Conservation (phyloP, 306 rosid species). For the Elaeagnus macrophylla region DNA sequence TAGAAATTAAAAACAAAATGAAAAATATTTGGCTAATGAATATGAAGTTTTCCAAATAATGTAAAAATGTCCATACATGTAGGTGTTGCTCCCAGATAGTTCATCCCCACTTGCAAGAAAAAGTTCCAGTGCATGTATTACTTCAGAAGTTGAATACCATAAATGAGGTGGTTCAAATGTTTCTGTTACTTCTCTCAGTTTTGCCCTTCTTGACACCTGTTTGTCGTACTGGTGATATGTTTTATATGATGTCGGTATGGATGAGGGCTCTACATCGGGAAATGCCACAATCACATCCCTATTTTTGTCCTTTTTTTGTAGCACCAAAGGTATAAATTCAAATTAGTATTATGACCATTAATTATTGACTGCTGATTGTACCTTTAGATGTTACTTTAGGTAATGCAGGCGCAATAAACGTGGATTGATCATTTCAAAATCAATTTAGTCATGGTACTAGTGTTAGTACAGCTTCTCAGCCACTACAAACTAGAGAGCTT, state of each 20-base stretch:
- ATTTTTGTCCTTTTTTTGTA: slow-evolving; percentile 66
- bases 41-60: background rate
- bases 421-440: too few species aligned
- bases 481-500: too few species aligned
- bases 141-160: slow-evolving; percentile 85
- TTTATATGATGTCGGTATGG: slow-evolving; percentile 32
- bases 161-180: slow-evolving; percentile 68
- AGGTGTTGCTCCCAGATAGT: slow-evolving; percentile 45
- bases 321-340: slow-evolving; percentile 21
- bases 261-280: slow-evolving; percentile 75
- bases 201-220: slow-evolving; percentile 21
- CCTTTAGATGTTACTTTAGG: too few species aligned
- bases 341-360: background rate
- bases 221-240: slow-evolving; percentile 12
- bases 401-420: too few species aligned
- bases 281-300: slow-evolving; percentile 82
- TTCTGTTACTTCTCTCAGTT: slow-evolving; percentile 31
- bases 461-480: too few species aligned
- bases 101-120: slow-evolving; percentile 56
- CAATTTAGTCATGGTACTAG: too few species aligned
- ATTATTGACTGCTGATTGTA: too few species aligned
- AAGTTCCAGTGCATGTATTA: slow-evolving; percentile 56
- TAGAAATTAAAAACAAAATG: too few species aligned
- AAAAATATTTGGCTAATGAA: background rate
- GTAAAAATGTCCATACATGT: slow-evolving; percentile 33